Conservation (phyloP, 441 rosid species). For the Melastoma candidum region DNA sequence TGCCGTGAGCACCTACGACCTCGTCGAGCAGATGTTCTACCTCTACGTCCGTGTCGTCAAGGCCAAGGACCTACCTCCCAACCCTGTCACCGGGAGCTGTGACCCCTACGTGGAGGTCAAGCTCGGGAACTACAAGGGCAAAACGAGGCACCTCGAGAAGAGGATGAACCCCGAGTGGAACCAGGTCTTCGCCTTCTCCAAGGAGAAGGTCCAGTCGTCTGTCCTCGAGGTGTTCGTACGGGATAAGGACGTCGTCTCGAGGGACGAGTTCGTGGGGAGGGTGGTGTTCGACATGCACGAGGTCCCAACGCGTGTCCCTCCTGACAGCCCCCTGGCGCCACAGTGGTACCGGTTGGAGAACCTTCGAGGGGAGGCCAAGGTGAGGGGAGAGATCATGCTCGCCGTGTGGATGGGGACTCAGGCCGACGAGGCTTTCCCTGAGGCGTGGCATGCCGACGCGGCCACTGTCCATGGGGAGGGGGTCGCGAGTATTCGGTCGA, state of each 20-base stretch:
- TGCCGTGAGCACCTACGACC: slow-evolving; percentile 67
- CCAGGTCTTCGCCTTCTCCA: slow-evolving; percentile 58
- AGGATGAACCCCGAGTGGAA: slow-evolving; percentile 45
- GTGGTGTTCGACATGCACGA: slow-evolving; percentile 58
- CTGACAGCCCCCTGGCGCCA: slow-evolving; percentile 67
- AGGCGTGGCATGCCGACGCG: slow-evolving; percentile 63
- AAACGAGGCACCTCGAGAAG: slow-evolving; percentile 48
- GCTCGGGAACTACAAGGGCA: slow-evolving; percentile 58
- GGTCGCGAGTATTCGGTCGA: slow-evolving; percentile 45
- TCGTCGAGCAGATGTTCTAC: slow-evolving; percentile 60
- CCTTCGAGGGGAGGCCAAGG: slow-evolving; percentile 30
- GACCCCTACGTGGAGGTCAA: slow-evolving; percentile 60
- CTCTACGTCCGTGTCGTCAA: slow-evolving; percentile 54
- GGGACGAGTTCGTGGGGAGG: slow-evolving; percentile 47
- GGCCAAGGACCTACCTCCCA: slow-evolving; percentile 52
- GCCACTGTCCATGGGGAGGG: slow-evolving; percentile 57
- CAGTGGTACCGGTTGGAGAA: slow-evolving; percentile 59
- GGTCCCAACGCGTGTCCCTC: slow-evolving; percentile 63
- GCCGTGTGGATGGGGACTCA: slow-evolving; percentile 74
- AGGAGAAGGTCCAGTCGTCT: slow-evolving; percentile 54
- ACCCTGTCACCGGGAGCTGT: slow-evolving; percentile 35
- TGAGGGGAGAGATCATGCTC: slow-evolving; percentile 55
- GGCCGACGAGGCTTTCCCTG: slow-evolving; percentile 66
- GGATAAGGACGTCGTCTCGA: slow-evolving; percentile 42
- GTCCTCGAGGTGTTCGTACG: slow-evolving; percentile 44